Conservation (phyloP, 257 asterid species). For the Catharanthus roseus region DNA sequence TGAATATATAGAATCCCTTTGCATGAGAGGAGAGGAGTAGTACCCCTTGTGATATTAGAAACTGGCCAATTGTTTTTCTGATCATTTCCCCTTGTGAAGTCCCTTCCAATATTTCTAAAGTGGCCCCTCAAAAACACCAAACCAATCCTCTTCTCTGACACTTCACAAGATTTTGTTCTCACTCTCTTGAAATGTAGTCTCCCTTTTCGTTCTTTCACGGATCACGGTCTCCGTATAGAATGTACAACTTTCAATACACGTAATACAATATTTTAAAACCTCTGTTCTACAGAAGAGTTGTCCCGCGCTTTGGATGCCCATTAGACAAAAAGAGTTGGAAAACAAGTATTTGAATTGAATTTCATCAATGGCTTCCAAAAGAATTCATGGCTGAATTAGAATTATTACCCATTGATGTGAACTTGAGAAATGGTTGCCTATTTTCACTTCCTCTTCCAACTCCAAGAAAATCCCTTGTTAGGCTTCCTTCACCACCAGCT, state of each 20-base stretch:
- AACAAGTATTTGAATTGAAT: too few relatives aligned
- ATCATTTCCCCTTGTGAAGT: conserved; percentile 48
- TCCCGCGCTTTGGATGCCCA: too few relatives aligned
- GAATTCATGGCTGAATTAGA: conserved; percentile 39
- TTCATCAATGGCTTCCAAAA: too few relatives aligned
- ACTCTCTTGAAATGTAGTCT: neutral
- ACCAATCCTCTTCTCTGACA: conserved; percentile 43
- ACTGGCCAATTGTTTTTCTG: too few relatives aligned
- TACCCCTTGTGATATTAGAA: conserved; percentile 31
- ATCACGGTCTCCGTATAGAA: too few relatives aligned
- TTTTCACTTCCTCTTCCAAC: conserved; percentile 49
- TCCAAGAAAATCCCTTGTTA: conserved; percentile 77
- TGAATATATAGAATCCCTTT: neutral
- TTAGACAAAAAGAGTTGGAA: too few relatives aligned
- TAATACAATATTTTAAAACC: too few relatives aligned
- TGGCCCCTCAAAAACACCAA: too few relatives aligned
- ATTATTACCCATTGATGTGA: conserved; percentile 34
- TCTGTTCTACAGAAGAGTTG: too few relatives aligned
- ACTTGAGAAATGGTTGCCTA: conserved; percentile 40
- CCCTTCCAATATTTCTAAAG: conserved; percentile 38
- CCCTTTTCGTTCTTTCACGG: too few relatives aligned
- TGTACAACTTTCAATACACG: too few relatives aligned
- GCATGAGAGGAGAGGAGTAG: neutral
- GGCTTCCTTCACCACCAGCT: conserved; percentile 39
- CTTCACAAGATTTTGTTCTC: conserved; percentile 66